phyloP scores from a whole-genome alignment of 192 early-diverging fungal species.

The Linnemannia zychae region DNA sequence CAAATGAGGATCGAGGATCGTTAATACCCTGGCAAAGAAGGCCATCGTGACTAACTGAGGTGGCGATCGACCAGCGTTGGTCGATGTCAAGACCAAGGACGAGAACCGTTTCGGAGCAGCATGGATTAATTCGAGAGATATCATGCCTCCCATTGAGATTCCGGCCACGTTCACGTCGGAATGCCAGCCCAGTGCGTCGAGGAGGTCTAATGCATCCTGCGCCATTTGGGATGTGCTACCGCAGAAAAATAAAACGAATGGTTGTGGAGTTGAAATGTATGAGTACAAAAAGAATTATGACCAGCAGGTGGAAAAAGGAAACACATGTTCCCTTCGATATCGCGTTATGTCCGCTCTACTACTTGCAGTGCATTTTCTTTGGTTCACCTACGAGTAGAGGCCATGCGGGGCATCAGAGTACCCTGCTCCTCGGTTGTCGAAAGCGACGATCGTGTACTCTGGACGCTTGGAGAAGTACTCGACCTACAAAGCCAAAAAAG shows the following conservation, averaged over 20 bases:
- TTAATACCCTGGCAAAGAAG: constrained; percentile 4
- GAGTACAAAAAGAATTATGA: not conserved
- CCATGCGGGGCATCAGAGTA: constrained; percentile 63
- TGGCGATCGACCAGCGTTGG: constrained; percentile 57
- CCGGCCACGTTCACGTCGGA: constrained; percentile 78
- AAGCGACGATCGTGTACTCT: constrained; percentile 76
- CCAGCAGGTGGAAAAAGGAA: not conserved
- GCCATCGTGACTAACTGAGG: constrained; percentile 11
- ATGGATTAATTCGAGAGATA: constrained; percentile 75
- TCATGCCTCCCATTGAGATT: constrained; percentile 87
- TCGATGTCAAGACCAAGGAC: constrained; percentile 67
- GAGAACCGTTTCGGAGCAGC: constrained; percentile 64
- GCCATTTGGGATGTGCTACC: constrained; percentile 78
- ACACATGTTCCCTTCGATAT: not conserved
- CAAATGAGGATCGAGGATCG: not conserved
- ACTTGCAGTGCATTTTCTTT: not conserved
- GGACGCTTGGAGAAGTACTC: constrained; percentile 69
- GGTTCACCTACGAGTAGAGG: constrained; percentile 55
- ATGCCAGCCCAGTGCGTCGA: constrained; percentile 78
- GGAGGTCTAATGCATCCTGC: constrained; percentile 70
- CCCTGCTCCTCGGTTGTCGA: constrained; percentile 89
- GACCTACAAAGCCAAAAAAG: constrained; percentile 53
- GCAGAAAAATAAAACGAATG: not conserved
- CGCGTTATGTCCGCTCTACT: not conserved
- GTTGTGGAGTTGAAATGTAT: not conserved